A percentile compares a stretch with the other conserved stretches of the same genome.
These are phyloP conservation scores for Fraxinus dipetala DNA, from an alignment of 305 asterid genomes.

Conservation along the genomic window DNA sequence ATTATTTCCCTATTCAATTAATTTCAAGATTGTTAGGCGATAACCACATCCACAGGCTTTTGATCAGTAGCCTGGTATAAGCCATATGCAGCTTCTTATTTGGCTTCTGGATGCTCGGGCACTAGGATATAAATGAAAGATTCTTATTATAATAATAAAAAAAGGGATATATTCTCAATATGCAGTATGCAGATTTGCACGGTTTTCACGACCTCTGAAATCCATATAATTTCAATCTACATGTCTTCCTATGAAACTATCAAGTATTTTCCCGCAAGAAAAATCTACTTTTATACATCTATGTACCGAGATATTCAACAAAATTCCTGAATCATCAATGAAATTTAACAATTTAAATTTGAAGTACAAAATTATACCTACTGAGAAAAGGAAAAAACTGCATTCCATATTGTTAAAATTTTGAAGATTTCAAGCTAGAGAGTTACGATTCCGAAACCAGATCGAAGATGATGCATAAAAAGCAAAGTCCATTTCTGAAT, in stretches of 20 bases:
- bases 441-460: background rate
- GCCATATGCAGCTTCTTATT: background rate
- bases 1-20: background rate
- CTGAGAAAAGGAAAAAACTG: conserved; percentile 6
- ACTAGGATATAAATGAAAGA: background rate
- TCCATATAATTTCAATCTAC: background rate
- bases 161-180: background rate
- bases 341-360: background rate
- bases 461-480: background rate
- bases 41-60: background rate
- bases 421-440: background rate
- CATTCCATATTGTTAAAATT: background rate
- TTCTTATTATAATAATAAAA: background rate
- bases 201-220: background rate
- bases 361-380: background rate
- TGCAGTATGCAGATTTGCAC: background rate
- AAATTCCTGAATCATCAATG: background rate
- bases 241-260: background rate
- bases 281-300: background rate
- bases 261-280: background rate
- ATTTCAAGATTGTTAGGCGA: background rate
- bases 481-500: conserved; percentile 3
- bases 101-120: background rate
- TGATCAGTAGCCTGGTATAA: background rate
- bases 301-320: background rate